phyloP scores from a whole-genome alignment of 176 grass and related monocot genomes.

The Alopecurus myosuroides region DNA sequence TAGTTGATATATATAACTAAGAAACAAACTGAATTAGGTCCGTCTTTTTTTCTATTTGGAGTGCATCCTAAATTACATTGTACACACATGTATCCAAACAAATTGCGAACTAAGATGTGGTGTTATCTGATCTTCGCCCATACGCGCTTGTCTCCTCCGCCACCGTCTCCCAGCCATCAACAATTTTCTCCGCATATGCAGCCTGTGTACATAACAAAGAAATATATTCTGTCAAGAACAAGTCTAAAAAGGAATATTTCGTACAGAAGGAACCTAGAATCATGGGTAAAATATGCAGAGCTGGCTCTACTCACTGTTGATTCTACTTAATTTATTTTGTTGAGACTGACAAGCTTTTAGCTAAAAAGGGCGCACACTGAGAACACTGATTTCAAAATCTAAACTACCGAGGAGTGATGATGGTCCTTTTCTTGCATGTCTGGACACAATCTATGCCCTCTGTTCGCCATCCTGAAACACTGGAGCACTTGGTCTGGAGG shows the following conservation, averaged over 20 bases:
- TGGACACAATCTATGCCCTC: neutral
- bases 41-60: neutral
- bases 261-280: neutral
- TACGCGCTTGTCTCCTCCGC: constrained; percentile 76
- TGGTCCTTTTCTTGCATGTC: neutral
- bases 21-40: constrained; percentile 35
- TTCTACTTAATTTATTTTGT: neutral
- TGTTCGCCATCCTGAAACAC: neutral
- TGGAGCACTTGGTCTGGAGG: neutral
- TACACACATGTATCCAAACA: constrained; percentile 22
- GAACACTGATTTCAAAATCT: neutral
- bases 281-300: neutral
- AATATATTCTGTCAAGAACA: neutral
- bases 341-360: neutral
- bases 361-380: neutral
- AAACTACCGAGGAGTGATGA: neutral
- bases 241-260: neutral
- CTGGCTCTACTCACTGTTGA: neutral
- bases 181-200: constrained; percentile 84
- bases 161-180: constrained; percentile 78
- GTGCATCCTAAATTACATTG: constrained; percentile 42
- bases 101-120: neutral
- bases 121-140: constrained; percentile 25
- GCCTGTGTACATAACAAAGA: constrained; percentile 45
- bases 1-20: neutral